Conservation (phyloP, 23 red algal genomes). For the Gracilaria gracilis region DNA sequence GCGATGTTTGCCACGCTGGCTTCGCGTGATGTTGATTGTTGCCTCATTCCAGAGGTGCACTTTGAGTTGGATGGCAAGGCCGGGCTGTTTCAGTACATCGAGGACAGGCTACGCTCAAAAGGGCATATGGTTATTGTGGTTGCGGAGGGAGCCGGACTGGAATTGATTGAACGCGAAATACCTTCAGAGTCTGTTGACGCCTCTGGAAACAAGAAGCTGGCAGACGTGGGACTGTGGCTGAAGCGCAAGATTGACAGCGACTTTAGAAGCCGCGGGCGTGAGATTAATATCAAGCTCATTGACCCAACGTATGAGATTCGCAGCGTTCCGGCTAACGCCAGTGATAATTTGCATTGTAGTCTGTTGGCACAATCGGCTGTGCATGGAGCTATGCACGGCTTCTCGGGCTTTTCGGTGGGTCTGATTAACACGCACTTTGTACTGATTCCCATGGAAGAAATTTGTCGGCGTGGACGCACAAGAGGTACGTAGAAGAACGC, state of each 20-base stretch:
- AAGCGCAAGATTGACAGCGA: slow-evolving; percentile 70
- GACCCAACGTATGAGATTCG: slow-evolving; percentile 97
- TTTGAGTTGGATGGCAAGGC: slow-evolving; percentile 89
- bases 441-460: slow-evolving; percentile 92
- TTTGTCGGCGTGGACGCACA: slow-evolving; percentile 73
- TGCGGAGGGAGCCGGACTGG: slow-evolving; percentile 92
- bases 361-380: slow-evolving; percentile 92
- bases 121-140: slow-evolving; percentile 96
- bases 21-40: slow-evolving; percentile 94
- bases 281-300: slow-evolving; percentile 95
- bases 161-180: slow-evolving; percentile 59
- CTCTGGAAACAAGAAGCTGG: slow-evolving; percentile 91
- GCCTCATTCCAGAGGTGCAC: slow-evolving; percentile 94
- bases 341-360: slow-evolving; percentile 88
- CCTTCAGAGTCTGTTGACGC: slow-evolving; percentile 32
- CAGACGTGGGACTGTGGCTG: slow-evolving; percentile 92
- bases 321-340: slow-evolving; percentile 89
- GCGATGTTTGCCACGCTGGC: slow-evolving; percentile 95
- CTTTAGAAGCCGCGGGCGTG: slow-evolving; percentile 55
- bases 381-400: slow-evolving; percentile 94
- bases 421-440: slow-evolving; percentile 93
- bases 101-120: slow-evolving; percentile 69
- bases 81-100: slow-evolving; percentile 91
- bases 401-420: slow-evolving; percentile 87
- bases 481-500: slow-evolving; percentile 74